Conservation (phyloP, 176 grass and related monocot species). For the Paspalum notatum region DNA sequence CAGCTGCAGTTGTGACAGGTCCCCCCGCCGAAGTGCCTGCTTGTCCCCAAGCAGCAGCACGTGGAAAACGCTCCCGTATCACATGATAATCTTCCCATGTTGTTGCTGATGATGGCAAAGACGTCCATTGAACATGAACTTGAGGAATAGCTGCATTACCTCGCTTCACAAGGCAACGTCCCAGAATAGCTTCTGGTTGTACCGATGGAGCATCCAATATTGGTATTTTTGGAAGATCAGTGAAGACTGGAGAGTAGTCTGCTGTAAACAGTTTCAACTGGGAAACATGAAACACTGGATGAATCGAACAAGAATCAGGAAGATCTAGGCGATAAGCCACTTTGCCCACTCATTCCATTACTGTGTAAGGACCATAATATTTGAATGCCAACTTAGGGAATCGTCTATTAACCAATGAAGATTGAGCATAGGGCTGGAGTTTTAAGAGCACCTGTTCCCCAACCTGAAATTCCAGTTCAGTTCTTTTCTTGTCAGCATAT, state of each 20-base stretch:
- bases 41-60: neutral
- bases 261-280: neutral
- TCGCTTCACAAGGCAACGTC: neutral
- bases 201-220: too few relatives aligned
- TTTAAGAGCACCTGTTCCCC: neutral
- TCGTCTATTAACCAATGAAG: neutral
- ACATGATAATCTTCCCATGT: neutral
- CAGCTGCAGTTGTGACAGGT: too few relatives aligned
- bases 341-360: neutral
- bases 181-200: neutral
- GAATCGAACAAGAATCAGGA: fast-evolving
- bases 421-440: neutral
- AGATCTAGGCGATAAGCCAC: neutral
- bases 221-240: too few relatives aligned
- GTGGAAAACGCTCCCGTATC: neutral
- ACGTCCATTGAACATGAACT: neutral
- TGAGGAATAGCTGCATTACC: neutral
- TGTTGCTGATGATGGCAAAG: neutral
- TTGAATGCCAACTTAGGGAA: neutral
- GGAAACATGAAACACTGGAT: neutral
- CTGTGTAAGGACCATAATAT: neutral
- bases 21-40: neutral
- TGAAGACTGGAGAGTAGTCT: neutral
- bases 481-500: neutral
- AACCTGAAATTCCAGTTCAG: neutral